phyloP scores from a whole-genome alignment of 805 yeast genomes.

The Lachancea nothofagi region DNA sequence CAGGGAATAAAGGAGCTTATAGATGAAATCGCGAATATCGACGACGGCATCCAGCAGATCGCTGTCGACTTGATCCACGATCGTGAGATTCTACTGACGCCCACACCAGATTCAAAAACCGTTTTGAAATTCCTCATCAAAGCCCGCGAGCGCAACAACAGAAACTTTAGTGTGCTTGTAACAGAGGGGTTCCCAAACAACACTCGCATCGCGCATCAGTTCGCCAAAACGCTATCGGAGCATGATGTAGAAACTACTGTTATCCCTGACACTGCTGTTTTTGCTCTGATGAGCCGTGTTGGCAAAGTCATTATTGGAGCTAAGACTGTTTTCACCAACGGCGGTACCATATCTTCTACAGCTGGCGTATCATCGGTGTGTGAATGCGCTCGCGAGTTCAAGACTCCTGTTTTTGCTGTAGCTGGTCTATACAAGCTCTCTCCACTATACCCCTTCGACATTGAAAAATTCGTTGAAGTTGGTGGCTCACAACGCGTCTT shows the following conservation, averaged over 20 bases:
- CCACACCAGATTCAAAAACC: conserved; percentile 91
- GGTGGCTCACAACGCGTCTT: conserved; percentile 59
- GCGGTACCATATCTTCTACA: conserved; percentile 83
- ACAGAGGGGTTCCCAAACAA: conserved; percentile 92
- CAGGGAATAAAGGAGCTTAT: conserved; percentile 89
- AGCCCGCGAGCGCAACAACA: conserved; percentile 67
- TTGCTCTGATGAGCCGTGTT: conserved; percentile 94
- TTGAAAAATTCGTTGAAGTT: conserved; percentile 78
- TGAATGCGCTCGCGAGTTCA: conserved; percentile 91
- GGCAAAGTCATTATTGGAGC: conserved; percentile 95
- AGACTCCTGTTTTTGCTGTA: conserved; percentile 94
- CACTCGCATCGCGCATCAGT: conserved; percentile 65
- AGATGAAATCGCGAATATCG: conserved; percentile 84
- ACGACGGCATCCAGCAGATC: conserved; percentile 86
- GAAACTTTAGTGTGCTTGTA: conserved; percentile 86
- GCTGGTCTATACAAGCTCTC: conserved; percentile 91
- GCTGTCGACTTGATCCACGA: conserved; percentile 93
- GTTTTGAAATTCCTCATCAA: conserved; percentile 80
- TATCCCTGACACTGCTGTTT: conserved; percentile 87
- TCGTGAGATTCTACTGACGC: conserved; percentile 73
- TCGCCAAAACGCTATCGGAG: conserved; percentile 73
- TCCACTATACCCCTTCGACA: conserved; percentile 86
- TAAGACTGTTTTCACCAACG: conserved; percentile 88
- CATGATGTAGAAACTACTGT: conserved; percentile 86
- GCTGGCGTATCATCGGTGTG: conserved; percentile 91